Conservation (phyloP, 2,329 filamentous ascomycete species). For the Aspergillus tubingensis region DNA sequence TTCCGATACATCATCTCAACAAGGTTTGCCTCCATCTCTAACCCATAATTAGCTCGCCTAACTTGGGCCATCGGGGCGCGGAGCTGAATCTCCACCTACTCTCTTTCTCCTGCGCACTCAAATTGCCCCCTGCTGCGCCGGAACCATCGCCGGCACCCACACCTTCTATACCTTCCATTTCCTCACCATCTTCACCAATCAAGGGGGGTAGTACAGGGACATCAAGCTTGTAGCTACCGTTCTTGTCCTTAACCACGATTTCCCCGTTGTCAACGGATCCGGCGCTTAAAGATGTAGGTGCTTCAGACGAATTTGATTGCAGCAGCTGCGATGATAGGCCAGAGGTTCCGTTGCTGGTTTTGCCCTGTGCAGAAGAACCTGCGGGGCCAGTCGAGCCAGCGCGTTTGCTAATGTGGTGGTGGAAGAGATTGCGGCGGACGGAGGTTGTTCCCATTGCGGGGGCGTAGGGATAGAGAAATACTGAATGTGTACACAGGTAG, state of each 20-base stretch:
- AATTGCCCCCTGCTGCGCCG: conserved; percentile 58
- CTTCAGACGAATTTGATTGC: conserved; percentile 25
- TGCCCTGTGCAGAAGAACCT: conserved; percentile 20
- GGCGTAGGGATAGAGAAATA: background rate
- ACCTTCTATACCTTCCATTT: conserved; percentile 49
- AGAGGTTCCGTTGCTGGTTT: conserved; percentile 20
- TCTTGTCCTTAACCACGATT: conserved; percentile 52
- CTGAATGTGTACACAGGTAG: background rate
- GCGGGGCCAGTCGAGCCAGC: conserved; percentile 36
- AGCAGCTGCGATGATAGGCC: conserved; percentile 27
- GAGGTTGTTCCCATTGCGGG: conserved; percentile 34
- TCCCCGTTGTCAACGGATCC: conserved; percentile 43
- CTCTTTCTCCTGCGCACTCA: conserved; percentile 51
- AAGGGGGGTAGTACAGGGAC: conserved; percentile 45
- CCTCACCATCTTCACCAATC: conserved; percentile 42
- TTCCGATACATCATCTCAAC: conserved; percentile 46
- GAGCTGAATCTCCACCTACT: conserved; percentile 32
- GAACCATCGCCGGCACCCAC: conserved; percentile 54
- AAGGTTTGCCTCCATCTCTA: conserved; percentile 50
- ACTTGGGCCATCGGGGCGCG: background rate
- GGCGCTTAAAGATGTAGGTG: conserved; percentile 21
- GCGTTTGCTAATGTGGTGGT: conserved; percentile 46
- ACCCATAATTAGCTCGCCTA: background rate
- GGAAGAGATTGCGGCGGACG: conserved; percentile 49
- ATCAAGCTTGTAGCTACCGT: conserved; percentile 52